Evolutionary conservation across 2,329 filamentous ascomycete genomes (phyloP), one percentile per base, ranked within the genome.

Genomic region (Stromatinia cepivora): DNA sequence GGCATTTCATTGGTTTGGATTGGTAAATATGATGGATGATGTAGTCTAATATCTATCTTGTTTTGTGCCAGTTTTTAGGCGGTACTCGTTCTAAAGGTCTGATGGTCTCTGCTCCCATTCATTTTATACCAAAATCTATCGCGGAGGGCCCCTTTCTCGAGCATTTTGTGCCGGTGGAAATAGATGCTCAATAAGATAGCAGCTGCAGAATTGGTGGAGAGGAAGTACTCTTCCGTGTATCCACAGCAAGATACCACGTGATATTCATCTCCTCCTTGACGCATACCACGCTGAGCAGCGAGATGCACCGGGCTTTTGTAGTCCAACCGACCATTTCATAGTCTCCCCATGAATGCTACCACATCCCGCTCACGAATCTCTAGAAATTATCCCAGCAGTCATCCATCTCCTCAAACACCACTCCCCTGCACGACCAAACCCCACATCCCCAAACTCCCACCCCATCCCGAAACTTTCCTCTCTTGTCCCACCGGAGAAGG

Each of bases 391-490:
- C 25, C 17, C 22, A 17, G 25, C 58, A 39, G 28, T 39, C 22
- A 50, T 13, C 3, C 15, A 8, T 17, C 9, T 25, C 28, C 25
- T 67, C 66, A 67, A 31, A 52, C 46, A 45, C 66, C 46, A 53
- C 66, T 67, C 6, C 25, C 39, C 45, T 67, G 66, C 56, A 45
- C 20, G 2, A 61, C 36, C 56, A 67, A 42, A 9, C 66, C 36
- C 42, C 46, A 48, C 17, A 50, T 62, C n/a, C 66, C 63, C 17
- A 56, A n/a, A 58, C 31, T 28, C 25, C 42, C n/a, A 9, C 36
- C 45, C 65, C 65, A 67, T 1, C 53, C 39, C 8, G 46, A 36
- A 10, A 11, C 28, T 36, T 62, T 63, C 45, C 25, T 58, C 15
- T 42, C 63, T n/a, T 48, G 36, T 34, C n/a, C 59, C n/a, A 11